Base-by-base conservation (phyloP, 495 filamentous ascomycete species). In the Pseudotulostoma volvatum region DNA sequence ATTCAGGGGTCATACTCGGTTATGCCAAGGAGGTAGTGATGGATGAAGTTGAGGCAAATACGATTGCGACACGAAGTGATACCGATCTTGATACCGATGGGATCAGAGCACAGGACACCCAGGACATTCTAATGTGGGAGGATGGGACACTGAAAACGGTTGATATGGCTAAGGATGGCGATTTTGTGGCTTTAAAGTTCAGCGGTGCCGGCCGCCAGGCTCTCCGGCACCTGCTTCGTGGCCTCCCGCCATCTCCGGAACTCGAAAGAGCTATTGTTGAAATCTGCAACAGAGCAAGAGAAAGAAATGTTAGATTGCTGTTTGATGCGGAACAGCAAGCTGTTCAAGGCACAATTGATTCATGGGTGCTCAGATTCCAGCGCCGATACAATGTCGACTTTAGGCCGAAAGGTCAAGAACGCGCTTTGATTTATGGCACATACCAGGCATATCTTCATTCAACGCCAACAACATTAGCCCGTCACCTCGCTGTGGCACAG, bases 311-410 rank as follows among this genome's bases (percentile, higher is more conserved):
- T 9, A 61, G 67, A 9, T 58, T 94, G 3, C 68, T 90, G 19
- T 79, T 90, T 38, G 85, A 88, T 47, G 86, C 86, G 2, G 86
- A 94, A 58, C 84, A 93, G 51, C 67, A 72, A 39, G 63, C 68
- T 18, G 61, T 87, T 8, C 83, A 92, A 52, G 53, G 62, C 4
- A 79, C 83, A 3, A 84, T 92, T 42, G 77, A 93, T 54, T 59
- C 68, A 37, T 94, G 86, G 86, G 79, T 76, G 1, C 55, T 90
- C 23, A 51, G 63, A 3, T 75, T 81, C 43, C 79, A 83, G 68
- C 62, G 73, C 41, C 78, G 76, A 59, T 93, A 92, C 60, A 77
- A 71, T n/a, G 52, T 36, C 36, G 2, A 48, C 51, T 20, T 31
- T 63, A 8, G 43, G 34, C 7, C 46, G 46, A 0, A 49, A 42